A percentile compares a stretch with the other conserved stretches of the same genome.
These are phyloP conservation scores for Arabis hirsuta DNA, from an alignment of 345 rosid species.

Conservation along the genomic window DNA sequence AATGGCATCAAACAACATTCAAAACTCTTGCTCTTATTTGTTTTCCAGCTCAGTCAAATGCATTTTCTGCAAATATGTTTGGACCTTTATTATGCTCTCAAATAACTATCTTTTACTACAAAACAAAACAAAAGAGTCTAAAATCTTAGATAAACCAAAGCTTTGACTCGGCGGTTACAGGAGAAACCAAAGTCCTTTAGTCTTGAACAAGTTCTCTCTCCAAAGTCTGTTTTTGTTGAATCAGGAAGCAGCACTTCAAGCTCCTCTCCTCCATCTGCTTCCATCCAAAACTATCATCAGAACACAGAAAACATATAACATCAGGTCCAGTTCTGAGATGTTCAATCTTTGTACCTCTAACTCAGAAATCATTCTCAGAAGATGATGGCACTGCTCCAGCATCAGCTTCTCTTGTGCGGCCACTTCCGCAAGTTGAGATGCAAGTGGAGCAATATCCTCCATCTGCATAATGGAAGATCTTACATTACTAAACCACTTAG, in stretches of 20 bases:
- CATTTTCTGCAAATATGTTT: conserved; percentile 12
- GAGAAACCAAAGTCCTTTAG: conserved; percentile 6
- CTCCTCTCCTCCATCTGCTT: conserved; percentile 69
- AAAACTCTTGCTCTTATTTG: conserved; percentile 17
- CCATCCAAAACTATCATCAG: conserved; percentile 19
- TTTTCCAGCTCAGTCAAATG: background rate
- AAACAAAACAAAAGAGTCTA: background rate
- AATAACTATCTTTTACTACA: conserved; percentile 1
- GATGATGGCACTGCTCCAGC: conserved; percentile 66
- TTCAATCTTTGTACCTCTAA: conserved; percentile 53
- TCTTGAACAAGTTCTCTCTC: conserved; percentile 1
- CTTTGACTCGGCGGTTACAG: conserved; percentile 12
- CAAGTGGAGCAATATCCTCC: conserved; percentile 45
- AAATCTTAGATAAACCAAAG: background rate
- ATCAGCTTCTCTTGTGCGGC: conserved; percentile 66
- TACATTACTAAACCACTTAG: conserved; percentile 10
- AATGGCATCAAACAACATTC: background rate
- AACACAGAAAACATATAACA: conserved; percentile 2
- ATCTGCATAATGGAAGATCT: conserved; percentile 41
- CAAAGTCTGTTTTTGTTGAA: conserved; percentile 42
- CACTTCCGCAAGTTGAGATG: conserved; percentile 64
- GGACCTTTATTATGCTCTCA: conserved; percentile 18
- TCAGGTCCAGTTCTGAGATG: conserved; percentile 6
- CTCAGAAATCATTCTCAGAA: conserved; percentile 51
- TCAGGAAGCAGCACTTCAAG: conserved; percentile 53